phyloP scores from a whole-genome alignment of 108 stramenopile genomes.

The Parietichytrium sp. region DNA sequence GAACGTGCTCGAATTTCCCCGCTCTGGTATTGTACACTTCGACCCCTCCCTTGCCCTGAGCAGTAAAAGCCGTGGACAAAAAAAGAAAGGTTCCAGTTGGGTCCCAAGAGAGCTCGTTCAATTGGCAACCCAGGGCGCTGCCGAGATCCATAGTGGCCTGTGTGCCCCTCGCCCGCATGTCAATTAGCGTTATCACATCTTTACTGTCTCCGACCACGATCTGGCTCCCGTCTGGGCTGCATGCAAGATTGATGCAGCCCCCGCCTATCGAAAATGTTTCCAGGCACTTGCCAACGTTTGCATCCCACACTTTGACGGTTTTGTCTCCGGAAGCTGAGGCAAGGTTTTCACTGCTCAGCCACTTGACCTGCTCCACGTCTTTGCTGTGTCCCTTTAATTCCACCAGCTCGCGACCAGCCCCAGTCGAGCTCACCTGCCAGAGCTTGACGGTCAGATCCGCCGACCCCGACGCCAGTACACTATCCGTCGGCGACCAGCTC shows the following conservation, averaged over 20 bases:
- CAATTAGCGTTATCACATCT: background rate
- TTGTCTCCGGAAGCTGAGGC: slow-evolving; percentile 1
- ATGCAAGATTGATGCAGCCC: background rate
- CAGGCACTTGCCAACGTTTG: background rate
- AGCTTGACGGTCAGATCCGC: background rate
- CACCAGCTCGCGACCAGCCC: background rate
- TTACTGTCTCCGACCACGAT: slow-evolving; percentile 26
- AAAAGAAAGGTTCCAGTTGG: background rate
- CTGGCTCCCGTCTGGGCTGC: background rate
- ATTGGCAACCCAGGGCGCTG: background rate
- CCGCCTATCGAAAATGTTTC: background rate
- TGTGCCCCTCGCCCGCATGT: background rate
- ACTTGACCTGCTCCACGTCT: background rate
- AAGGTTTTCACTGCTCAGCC: background rate
- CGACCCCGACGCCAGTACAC: background rate
- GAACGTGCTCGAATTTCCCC: background rate
- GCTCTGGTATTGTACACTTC: background rate
- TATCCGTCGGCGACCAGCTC: background rate
- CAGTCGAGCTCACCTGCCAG: background rate
- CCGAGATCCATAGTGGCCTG: background rate
- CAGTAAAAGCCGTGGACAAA: background rate
- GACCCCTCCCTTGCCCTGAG: background rate
- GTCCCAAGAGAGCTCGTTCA: slow-evolving; percentile 4
- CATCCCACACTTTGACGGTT: slow-evolving; percentile 2
- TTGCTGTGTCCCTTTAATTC: slow-evolving; percentile 31